phyloP scores from a whole-genome alignment of 306 rosid species.

The Morella rubra region DNA sequence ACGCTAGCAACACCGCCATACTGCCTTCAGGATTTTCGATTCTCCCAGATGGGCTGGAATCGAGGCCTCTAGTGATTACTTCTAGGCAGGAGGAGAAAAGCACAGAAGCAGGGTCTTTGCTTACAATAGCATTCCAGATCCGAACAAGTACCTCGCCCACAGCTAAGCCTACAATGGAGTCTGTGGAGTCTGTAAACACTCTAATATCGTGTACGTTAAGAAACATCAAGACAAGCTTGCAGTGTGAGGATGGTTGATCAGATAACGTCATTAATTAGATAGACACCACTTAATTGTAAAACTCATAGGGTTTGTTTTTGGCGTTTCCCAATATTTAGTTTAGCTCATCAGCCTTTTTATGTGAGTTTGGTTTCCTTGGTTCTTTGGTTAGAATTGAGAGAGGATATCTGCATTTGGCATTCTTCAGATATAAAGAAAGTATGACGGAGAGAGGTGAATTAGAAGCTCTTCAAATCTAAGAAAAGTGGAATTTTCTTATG shows the following conservation, averaged over 20 bases:
- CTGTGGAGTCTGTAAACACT: constrained; percentile 77
- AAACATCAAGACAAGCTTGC: constrained; percentile 78
- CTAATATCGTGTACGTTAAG: constrained; percentile 74
- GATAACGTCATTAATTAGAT: constrained; percentile 27
- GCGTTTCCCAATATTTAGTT: constrained; percentile 22
- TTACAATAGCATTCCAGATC: constrained; percentile 79
- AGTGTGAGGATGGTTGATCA: constrained; percentile 79
- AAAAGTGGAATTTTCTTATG: constrained; percentile 27
- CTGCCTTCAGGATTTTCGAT: constrained; percentile 93
- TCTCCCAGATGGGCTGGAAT: constrained; percentile 77
- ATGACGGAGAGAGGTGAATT: not conserved
- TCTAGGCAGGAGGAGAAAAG: constrained; percentile 64
- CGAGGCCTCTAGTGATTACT: constrained; percentile 77
- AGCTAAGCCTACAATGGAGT: constrained; percentile 76
- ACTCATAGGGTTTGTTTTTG: constrained; percentile 26
- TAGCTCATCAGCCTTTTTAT: constrained; percentile 29
- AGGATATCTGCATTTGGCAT: constrained; percentile 29
- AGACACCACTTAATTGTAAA: constrained; percentile 28
- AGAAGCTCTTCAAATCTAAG: constrained; percentile 30
- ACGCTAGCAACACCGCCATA: constrained; percentile 77
- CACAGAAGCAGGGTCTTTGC: constrained; percentile 79
- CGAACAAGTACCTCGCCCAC: constrained; percentile 78
- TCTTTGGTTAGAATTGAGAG: constrained; percentile 33
- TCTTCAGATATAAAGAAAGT: constrained; percentile 21
- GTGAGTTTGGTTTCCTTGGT: constrained; percentile 39